Evolutionary conservation across 176 grass and related monocot species (phyloP), one percentile per base, ranked within the genome.

Genomic region (Microstegium vimineum): DNA sequence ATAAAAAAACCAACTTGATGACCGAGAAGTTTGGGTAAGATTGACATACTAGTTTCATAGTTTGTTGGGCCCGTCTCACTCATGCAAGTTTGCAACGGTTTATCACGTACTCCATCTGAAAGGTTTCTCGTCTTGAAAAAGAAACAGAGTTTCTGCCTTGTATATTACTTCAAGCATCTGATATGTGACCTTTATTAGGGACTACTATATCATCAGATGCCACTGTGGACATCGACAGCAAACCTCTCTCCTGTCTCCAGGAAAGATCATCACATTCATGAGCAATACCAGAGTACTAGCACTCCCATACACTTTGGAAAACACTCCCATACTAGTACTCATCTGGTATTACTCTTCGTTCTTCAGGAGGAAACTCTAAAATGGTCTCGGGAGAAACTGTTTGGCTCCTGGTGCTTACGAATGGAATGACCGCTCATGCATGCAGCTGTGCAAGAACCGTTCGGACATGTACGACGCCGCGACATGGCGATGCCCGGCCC

Each of bases 381-480:
- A 1, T 16, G n/a, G 18, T 33, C 6, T 51, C 0, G 43, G 43
- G 27, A 32, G 16, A 22, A 33, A 80, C 30, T 67, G 62, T 80
- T 45, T 9, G 31, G 12, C 45, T 36, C 30, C 43, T 68, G 30
- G 13, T 22, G 74, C 56, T 73, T 18, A n/a, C 38, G 38, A 79
- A 71, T 62, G 83, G 38, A 79, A 71, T 62, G 83, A 78, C 74
- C 52, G 30, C 28, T 71, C 83, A 78, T 20, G 28, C 52, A 37
- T 37, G 43, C 14, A 72, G 27, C 42, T 72, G 69, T 31, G 41
- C 31, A 23, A 0, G 43, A 17, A 70, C 59, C 35, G 64, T 13
- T 18, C 66, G 52, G 83, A 6, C 60, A 62, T 15, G 63, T 52
- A 68, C 77, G 63, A 22, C 27, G 20, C 37, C 32, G 38, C 10